phyloP scores from a whole-genome alignment of 192 early-diverging fungal species.

The Mortierella hygrophila region DNA sequence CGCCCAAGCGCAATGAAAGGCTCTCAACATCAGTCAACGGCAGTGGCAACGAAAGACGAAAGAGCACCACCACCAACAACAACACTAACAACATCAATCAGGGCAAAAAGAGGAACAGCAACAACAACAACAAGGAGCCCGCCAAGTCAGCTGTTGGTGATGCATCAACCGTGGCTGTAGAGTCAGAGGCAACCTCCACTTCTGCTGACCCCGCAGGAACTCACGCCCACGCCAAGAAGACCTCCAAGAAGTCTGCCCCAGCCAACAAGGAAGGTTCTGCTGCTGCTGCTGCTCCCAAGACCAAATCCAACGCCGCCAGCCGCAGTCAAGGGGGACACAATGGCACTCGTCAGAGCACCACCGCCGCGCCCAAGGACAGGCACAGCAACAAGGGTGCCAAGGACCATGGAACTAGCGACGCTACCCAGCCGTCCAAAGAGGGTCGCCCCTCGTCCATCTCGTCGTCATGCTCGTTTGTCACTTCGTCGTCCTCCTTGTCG shows the following conservation, averaged over 20 bases:
- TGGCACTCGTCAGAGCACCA: not conserved
- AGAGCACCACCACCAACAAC: constrained; percentile 18
- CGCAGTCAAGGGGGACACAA: constrained; percentile 13
- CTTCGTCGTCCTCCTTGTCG: constrained; percentile 35
- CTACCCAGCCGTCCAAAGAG: not conserved
- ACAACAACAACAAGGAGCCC: constrained; percentile 25
- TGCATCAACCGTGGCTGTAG: not conserved
- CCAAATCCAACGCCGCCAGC: not conserved
- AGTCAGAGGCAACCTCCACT: not conserved
- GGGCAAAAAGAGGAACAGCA: constrained; percentile 24
- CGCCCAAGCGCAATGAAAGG: constrained; percentile 35
- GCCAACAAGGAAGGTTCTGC: constrained; percentile 3
- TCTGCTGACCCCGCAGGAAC: not conserved
- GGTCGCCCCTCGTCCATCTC: constrained; percentile 33
- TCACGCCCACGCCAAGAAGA: constrained; percentile 8
- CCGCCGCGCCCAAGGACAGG: not conserved
- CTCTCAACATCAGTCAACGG: constrained; percentile 20
- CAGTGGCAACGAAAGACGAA: constrained; percentile 20
- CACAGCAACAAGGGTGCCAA: not conserved
- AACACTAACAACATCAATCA: constrained; percentile 10
- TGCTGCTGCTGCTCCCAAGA: not conserved
- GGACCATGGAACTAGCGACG: not conserved
- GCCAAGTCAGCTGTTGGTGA: constrained; percentile 1
- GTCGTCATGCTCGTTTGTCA: constrained; percentile 36
- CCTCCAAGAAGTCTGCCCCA: not conserved